Evolutionary conservation across 139 green algal species (phyloP).

Genomic region (Chlorella sp.): DNA sequence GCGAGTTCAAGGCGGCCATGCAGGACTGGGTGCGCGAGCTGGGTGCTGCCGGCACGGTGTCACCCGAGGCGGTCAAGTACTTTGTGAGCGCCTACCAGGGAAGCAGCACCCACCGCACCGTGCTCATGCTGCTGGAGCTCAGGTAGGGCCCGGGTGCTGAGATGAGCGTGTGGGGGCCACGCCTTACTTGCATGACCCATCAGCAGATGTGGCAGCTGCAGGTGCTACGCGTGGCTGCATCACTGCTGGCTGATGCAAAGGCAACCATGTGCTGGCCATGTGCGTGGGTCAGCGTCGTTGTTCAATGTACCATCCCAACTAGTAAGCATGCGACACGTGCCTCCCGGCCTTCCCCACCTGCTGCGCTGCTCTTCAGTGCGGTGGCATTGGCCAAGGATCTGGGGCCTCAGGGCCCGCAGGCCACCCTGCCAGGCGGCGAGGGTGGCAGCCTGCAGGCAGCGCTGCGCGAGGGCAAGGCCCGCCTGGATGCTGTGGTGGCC

Average conservation of each 20-base stretch:
- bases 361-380: neutral
- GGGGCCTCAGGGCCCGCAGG: neutral
- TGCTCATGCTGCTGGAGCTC: constrained; percentile 34
- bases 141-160: neutral
- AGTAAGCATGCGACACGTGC: too few species aligned
- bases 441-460: neutral
- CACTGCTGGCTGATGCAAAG: neutral
- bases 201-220: neutral
- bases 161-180: too few species aligned
- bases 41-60: constrained; percentile 2
- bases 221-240: neutral
- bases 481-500: constrained; percentile 21
- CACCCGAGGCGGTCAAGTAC: constrained; percentile 6
- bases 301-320: too few species aligned
- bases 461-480: neutral
- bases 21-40: constrained; percentile 20
- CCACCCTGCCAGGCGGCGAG: neutral
- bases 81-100: constrained; percentile 26
- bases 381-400: constrained; percentile 17
- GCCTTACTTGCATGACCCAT: too few species aligned
- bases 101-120: neutral
- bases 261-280: too few species aligned
- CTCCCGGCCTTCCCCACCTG: neutral
- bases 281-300: too few species aligned
- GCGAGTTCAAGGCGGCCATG: constrained; percentile 30